Conservation (phyloP, 495 filamentous ascomycete species). For the Aspergillus taichungensis region DNA sequence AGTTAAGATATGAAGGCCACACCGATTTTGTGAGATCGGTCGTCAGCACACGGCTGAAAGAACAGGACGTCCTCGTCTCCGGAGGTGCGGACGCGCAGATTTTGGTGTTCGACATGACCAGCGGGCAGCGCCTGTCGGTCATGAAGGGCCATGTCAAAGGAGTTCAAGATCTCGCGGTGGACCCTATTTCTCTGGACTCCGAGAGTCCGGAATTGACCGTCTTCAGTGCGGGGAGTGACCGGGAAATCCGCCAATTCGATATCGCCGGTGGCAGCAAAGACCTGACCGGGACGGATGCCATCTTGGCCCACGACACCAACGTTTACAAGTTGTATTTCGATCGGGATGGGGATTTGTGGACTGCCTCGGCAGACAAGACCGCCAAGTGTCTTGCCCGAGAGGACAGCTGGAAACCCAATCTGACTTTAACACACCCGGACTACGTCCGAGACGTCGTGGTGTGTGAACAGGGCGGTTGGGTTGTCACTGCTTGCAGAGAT, state of each 20-base stretch:
- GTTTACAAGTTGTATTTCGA: constrained; percentile 75
- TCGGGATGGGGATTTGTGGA: constrained; percentile 73
- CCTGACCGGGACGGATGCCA: constrained; percentile 41
- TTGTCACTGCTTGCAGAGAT: constrained; percentile 84
- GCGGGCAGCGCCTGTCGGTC: constrained; percentile 58
- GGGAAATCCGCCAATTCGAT: constrained; percentile 63
- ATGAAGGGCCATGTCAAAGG: constrained; percentile 74
- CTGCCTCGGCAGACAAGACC: constrained; percentile 78
- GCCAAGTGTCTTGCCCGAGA: constrained; percentile 63
- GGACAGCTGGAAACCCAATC: constrained; percentile 58
- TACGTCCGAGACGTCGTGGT: constrained; percentile 78
- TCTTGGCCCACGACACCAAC: constrained; percentile 81
- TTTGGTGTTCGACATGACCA: constrained; percentile 67
- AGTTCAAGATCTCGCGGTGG: constrained; percentile 64
- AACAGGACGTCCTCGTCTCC: constrained; percentile 63
- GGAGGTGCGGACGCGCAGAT: constrained; percentile 83
- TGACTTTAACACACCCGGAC: constrained; percentile 69
- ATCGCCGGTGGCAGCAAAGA: constrained; percentile 36
- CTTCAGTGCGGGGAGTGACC: constrained; percentile 74
- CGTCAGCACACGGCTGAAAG: constrained; percentile 38
- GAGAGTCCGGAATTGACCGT: constrained; percentile 41
- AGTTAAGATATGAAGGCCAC: constrained; percentile 63
- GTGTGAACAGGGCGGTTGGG: constrained; percentile 62
- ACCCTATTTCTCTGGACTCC: constrained; percentile 42
- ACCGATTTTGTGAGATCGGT: constrained; percentile 85